Evolutionary conservation across 768 basidiomycete species (phyloP), one percentile per base, ranked within the genome.

Genomic region (Asterophora parasitica): DNA sequence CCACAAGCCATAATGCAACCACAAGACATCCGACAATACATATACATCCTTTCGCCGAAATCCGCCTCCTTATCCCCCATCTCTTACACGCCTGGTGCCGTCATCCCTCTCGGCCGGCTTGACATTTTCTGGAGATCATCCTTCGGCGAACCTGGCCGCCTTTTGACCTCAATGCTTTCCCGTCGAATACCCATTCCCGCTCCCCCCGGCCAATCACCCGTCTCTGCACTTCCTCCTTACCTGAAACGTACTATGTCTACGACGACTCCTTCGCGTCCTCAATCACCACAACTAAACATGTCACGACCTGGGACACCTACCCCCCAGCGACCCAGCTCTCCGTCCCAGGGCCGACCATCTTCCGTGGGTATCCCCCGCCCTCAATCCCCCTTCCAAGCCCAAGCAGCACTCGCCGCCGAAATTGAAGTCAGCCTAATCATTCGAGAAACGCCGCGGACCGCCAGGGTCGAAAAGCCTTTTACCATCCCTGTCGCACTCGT

Each of bases 81-180:
- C 1, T 59, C 65, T 4, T 76, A 79, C 56, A 61, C 75, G 1
- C 84, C 89, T 0, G 94, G 94, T 2, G 75, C 75, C 17, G 69
- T 85, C 34, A 76, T 94, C 13, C 79, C 90, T 12, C 77, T 96
- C 3, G 92, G 92, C n/a, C 73, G 87, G 49, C 73, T 95, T 17
- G 92, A 96, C 60, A 85, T 97, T 37, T 79, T 81, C 10, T 97
- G 94, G 94, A 71, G 82, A 37, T 91, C 92, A 6, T 78, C 81
- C 3, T 85, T 84, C 54, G 90, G 90, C 7, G 90, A 94, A 67
- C 85, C 85, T 20, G 94, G 93, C 0, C 77, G 91, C 23, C 72
- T 97, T 1, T 69, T 94, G 26, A 95, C 93, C 2, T 93, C 92
- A 7, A 88, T 88, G 73, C 70, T 97, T 2, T 90, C 92, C 15